Conservation (phyloP, 2,329 filamentous ascomycete species). For the Magnaporthiopsis incrustans region DNA sequence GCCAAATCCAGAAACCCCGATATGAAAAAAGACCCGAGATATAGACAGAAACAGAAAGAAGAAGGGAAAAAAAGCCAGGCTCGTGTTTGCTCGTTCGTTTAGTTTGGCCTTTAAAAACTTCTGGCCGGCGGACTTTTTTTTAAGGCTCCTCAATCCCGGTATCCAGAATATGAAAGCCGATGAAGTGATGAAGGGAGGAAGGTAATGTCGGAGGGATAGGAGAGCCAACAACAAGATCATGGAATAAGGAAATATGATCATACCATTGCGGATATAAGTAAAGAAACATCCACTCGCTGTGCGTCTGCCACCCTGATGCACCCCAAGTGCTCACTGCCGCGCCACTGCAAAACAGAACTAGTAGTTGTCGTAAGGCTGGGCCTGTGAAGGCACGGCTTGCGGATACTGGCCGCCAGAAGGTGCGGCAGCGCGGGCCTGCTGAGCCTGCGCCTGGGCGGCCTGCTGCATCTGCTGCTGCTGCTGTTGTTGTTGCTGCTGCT, state of each 20-base stretch:
- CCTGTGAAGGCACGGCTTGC: constrained; percentile 5
- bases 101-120: background rate
- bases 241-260: background rate
- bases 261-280: background rate
- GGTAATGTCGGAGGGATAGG: background rate
- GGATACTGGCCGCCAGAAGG: constrained; percentile 15
- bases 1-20: background rate
- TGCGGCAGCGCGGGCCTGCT: constrained; percentile 9
- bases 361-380: constrained; percentile 6
- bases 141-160: background rate
- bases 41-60: background rate
- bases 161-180: background rate
- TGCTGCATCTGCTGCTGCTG: constrained; percentile 8
- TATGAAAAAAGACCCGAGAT: background rate
- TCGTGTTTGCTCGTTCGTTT: background rate
- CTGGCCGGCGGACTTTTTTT: background rate
- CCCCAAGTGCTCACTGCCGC: background rate
- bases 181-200: background rate
- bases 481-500: constrained; percentile 2
- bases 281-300: background rate
- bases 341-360: background rate
- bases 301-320: background rate
- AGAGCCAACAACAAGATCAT: background rate
- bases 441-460: constrained; percentile 5
- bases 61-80: background rate